These are phyloP conservation scores for Eimeria tenella DNA, from an alignment of 169 alveolate species.

Conservation along the genomic window DNA sequence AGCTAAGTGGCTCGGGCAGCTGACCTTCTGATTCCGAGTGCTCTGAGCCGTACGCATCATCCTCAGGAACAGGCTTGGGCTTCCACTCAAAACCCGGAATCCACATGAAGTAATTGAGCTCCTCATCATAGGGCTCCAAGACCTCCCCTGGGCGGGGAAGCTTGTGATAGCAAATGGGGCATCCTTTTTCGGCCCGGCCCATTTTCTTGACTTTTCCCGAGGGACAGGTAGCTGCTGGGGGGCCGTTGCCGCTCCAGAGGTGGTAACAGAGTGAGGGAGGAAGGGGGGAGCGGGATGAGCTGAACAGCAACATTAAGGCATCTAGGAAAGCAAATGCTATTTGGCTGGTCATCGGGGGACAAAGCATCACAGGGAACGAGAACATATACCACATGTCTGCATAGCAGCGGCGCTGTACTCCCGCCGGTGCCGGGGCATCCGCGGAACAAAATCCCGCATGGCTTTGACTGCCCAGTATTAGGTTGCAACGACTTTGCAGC, in stretches of 20 bases:
- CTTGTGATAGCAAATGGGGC: constrained; percentile 84
- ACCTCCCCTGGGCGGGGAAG: constrained; percentile 84
- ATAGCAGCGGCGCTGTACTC: too few species aligned
- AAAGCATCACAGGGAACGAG: too few species aligned
- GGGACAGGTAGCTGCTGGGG: not conserved
- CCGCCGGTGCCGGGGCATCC: too few species aligned
- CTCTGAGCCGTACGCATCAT: constrained; percentile 75
- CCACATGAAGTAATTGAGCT: constrained; percentile 86
- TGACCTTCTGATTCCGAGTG: constrained; percentile 59
- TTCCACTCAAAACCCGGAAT: constrained; percentile 87
- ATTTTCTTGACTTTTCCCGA: not conserved
- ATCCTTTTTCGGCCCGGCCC: constrained; percentile 82
- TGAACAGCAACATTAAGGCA: too few species aligned
- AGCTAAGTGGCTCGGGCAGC: not conserved
- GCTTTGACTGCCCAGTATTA: too few species aligned
- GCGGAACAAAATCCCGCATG: too few species aligned
- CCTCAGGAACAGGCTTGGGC: constrained; percentile 83
- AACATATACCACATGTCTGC: too few species aligned
- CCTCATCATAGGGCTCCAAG: constrained; percentile 85
- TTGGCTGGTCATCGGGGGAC: too few species aligned
- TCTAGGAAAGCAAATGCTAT: too few species aligned
- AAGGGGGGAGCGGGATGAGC: too few species aligned
- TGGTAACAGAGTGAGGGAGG: not conserved
- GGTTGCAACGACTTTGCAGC: too few species aligned
- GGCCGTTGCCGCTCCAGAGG: not conserved